These are phyloP conservation scores for Crinitomyces ghanaensis DNA, from an alignment of 805 yeast species.

Conservation along the genomic window DNA sequence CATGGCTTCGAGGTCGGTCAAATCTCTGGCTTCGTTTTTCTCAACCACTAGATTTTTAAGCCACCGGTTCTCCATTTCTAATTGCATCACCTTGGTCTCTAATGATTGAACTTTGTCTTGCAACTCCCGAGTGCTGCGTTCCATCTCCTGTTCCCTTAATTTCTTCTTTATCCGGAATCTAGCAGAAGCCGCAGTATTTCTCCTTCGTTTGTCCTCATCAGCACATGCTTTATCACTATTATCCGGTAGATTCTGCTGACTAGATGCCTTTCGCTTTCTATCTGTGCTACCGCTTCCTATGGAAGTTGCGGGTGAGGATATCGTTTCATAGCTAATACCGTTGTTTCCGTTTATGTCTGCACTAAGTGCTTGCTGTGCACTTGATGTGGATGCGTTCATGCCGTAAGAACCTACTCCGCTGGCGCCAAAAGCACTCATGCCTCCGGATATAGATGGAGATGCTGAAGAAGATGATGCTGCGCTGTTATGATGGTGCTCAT, in stretches of 20 bases:
- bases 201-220: slow-evolving; percentile 63
- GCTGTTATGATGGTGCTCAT: slow-evolving; percentile 4
- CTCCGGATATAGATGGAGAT: neutral
- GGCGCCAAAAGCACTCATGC: no score
- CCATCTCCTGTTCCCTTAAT: slow-evolving; percentile 85
- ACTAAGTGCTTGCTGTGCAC: no score
- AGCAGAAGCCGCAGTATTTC: slow-evolving; percentile 92
- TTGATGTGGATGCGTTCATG: no score
- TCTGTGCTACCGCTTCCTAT: no score
- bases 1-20: slow-evolving; percentile 17
- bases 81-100: slow-evolving; percentile 65
- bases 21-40: slow-evolving; percentile 36
- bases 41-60: slow-evolving; percentile 74
- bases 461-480: slow-evolving; percentile 3
- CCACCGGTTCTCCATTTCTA: slow-evolving; percentile 89
- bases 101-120: slow-evolving; percentile 53
- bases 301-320: no score
- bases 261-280: no score
- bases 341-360: no score
- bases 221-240: slow-evolving; percentile 22
- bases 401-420: no score
- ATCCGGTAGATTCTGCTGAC: slow-evolving; percentile 3
- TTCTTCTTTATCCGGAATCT: slow-evolving; percentile 88
- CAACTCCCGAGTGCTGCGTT: slow-evolving; percentile 59
- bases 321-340: no score